Evolutionary conservation across 1,284 basidiomycete species (phyloP).

Genomic region (Tylopilus microsporus): DNA sequence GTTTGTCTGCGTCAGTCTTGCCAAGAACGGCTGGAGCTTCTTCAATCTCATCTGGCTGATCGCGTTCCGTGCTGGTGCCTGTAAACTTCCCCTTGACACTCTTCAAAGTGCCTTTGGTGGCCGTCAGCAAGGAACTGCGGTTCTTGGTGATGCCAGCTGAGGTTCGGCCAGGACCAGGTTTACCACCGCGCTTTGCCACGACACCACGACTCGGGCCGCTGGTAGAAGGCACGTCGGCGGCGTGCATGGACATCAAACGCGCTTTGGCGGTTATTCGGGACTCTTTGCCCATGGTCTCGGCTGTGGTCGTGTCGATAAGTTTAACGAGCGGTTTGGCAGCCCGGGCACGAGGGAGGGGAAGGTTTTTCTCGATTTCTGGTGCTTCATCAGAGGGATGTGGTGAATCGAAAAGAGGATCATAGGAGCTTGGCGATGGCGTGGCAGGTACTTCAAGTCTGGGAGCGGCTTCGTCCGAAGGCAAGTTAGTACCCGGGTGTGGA

Average conservation of each 20-base stretch:
- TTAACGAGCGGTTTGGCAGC: slow-evolving; percentile 51
- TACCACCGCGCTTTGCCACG: slow-evolving; percentile 26
- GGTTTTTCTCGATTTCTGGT: slow-evolving; percentile 6
- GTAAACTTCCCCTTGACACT: slow-evolving; percentile 41
- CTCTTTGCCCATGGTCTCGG: slow-evolving; percentile 22
- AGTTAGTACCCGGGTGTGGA: neutral
- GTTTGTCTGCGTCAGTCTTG: slow-evolving; percentile 4
- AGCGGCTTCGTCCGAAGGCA: neutral
- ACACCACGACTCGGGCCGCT: slow-evolving; percentile 8
- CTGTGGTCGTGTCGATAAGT: slow-evolving; percentile 39
- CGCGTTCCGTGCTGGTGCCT: slow-evolving; percentile 4
- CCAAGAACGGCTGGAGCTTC: slow-evolving; percentile 7
- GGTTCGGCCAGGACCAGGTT: slow-evolving; percentile 46
- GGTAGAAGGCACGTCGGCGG: slow-evolving; percentile 10
- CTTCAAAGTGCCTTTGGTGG: slow-evolving; percentile 44
- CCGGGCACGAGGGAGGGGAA: slow-evolving; percentile 45
- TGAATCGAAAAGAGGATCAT: slow-evolving; percentile 32
- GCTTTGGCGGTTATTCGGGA: slow-evolving; percentile 47
- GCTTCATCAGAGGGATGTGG: slow-evolving; percentile 10
- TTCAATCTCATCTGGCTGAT: slow-evolving; percentile 23
- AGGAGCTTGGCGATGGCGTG: slow-evolving; percentile 16
- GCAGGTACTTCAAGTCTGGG: neutral
- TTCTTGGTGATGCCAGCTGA: slow-evolving; percentile 37
- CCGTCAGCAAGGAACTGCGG: slow-evolving; percentile 47
- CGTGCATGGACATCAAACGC: slow-evolving; percentile 30